These are phyloP conservation scores for Colletotrichum tofieldiae DNA, from an alignment of 2,329 filamentous ascomycete species.

Conservation along the genomic window DNA sequence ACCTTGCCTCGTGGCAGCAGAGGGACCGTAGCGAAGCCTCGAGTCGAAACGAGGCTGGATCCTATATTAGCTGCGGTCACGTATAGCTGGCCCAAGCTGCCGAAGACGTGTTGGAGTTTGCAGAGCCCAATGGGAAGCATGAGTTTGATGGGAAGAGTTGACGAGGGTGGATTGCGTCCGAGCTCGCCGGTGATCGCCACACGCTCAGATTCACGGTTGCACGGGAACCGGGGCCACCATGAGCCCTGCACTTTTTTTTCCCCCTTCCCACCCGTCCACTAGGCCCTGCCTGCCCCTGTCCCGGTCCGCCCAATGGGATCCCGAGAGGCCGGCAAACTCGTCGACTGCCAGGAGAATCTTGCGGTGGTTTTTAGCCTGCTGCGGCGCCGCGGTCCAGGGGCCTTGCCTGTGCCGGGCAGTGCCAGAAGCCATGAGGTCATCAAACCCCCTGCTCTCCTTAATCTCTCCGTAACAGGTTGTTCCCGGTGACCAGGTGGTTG, in stretches of 20 bases:
- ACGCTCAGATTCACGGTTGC: conserved; percentile 38
- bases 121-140: conserved; percentile 3
- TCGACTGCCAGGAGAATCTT: conserved; percentile 6
- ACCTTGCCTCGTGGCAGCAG: conserved; percentile 26
- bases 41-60: background rate
- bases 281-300: conserved; percentile 4
- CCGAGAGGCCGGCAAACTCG: background rate
- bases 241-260: conserved; percentile 26
- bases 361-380: conserved; percentile 5
- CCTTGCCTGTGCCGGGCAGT: conserved; percentile 29
- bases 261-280: conserved; percentile 12
- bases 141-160: background rate
- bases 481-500: conserved; percentile 24
- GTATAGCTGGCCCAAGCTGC: conserved; percentile 12
- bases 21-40: background rate
- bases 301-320: conserved; percentile 20
- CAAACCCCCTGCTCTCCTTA: conserved; percentile 36
- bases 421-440: conserved; percentile 38
- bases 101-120: background rate
- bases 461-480: conserved; percentile 39
- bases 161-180: conserved; percentile 21
- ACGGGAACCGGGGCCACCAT: conserved; percentile 26
- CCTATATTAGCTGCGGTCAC: background rate
- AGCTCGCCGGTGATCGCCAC: conserved; percentile 38
- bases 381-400: conserved; percentile 17